Conservation (phyloP, 441 rosid species). For the Arabidopsis lyrata region DNA sequence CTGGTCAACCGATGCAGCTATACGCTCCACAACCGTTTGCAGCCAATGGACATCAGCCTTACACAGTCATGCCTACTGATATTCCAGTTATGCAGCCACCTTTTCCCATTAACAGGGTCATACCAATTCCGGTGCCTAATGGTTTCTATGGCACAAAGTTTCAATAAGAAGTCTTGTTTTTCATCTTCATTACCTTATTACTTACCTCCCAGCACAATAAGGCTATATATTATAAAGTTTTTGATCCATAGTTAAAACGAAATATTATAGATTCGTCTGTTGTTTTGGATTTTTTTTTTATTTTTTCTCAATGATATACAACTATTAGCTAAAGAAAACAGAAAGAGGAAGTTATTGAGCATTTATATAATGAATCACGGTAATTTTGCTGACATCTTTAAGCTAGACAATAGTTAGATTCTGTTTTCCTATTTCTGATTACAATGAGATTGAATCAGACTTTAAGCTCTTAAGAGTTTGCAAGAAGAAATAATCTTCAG, state of each 20-base stretch:
- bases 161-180: conserved; percentile 46
- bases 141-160: conserved; percentile 58
- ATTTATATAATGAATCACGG: conserved; percentile 15
- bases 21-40: conserved; percentile 59
- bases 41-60: conserved; percentile 59
- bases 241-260: conserved; percentile 36
- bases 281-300: background rate
- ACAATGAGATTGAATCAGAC: conserved; percentile 42
- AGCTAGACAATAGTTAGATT: conserved; percentile 38
- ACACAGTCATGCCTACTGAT: conserved; percentile 51
- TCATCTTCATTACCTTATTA: conserved; percentile 16
- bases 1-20: conserved; percentile 60
- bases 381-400: conserved; percentile 27
- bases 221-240: conserved; percentile 39
- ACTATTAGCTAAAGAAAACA: conserved; percentile 2
- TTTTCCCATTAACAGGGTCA: conserved; percentile 51
- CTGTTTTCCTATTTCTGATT: conserved; percentile 43
- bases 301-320: background rate
- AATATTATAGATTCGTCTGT: background rate
- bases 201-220: conserved; percentile 7
- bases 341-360: conserved; percentile 12
- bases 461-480: conserved; percentile 23
- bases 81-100: conserved; percentile 65
- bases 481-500: conserved; percentile 21
- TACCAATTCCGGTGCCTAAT: conserved; percentile 58